phyloP scores from a whole-genome alignment of 164 flowering plant species.

The Vitis labrusca region DNA sequence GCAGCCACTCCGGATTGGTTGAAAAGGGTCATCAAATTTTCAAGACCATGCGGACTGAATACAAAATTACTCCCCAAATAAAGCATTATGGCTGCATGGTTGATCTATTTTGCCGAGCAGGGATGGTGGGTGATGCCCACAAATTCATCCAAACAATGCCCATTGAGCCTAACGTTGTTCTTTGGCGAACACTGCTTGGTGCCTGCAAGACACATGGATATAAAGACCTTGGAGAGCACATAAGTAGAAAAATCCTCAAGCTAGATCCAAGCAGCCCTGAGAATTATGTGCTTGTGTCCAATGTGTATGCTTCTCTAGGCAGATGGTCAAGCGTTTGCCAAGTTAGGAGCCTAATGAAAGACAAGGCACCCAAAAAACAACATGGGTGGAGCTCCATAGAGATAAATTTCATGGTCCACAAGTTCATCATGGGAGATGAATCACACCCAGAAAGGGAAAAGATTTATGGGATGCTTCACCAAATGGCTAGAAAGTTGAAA shows the following conservation, averaged over 20 bases:
- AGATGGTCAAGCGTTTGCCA: slow-evolving; percentile 10
- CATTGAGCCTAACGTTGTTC: neutral
- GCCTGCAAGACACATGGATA: slow-evolving; percentile 7
- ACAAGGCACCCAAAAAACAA: slow-evolving; percentile 1
- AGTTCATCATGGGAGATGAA: slow-evolving; percentile 4
- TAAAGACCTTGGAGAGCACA: slow-evolving; percentile 1
- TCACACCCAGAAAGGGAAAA: neutral
- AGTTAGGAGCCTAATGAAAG: slow-evolving; percentile 8
- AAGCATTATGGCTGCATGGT: slow-evolving; percentile 35
- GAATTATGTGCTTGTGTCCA: slow-evolving; percentile 10
- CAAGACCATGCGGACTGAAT: slow-evolving; percentile 16
- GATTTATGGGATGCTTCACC: neutral
- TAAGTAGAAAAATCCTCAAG: slow-evolving; percentile 2
- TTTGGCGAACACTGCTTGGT: slow-evolving; percentile 5
- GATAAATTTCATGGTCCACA: slow-evolving; percentile 1
- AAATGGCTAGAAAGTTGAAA: too few species aligned
- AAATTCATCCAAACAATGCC: slow-evolving; percentile 7
- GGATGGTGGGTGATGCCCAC: slow-evolving; percentile 13
- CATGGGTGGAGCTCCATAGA: slow-evolving; percentile 11
- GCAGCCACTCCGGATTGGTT: slow-evolving; percentile 28
- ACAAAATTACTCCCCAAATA: slow-evolving; percentile 17
- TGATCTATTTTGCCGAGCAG: slow-evolving; percentile 27
- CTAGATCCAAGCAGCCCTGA: slow-evolving; percentile 1
- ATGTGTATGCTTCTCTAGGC: slow-evolving; percentile 9
- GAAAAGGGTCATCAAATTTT: slow-evolving; percentile 16